These are phyloP conservation scores for Durio zibethinus DNA, from an alignment of 345 rosid species.

Conservation along the genomic window DNA sequence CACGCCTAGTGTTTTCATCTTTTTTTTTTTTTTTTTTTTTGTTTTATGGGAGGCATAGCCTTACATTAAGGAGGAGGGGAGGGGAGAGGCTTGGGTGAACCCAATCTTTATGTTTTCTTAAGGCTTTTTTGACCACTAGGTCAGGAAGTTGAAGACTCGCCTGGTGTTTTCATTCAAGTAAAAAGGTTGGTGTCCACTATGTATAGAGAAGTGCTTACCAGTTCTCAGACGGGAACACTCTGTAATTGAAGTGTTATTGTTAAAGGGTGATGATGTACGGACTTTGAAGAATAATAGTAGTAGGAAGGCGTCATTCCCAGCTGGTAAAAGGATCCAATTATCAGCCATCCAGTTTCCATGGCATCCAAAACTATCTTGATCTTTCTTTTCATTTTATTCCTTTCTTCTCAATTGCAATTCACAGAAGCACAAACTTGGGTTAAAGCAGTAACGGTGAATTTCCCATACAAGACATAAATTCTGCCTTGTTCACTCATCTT, in stretches of 20 bases:
- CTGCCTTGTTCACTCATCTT: constrained; percentile 22
- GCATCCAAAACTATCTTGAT: not conserved
- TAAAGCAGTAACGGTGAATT: constrained; percentile 12
- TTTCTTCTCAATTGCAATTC: not conserved
- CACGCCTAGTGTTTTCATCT: too few relatives aligned
- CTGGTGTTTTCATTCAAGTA: not conserved
- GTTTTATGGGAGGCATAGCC: too few relatives aligned
- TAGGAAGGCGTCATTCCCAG: not conserved
- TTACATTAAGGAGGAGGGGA: too few relatives aligned
- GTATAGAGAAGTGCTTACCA: too few relatives aligned
- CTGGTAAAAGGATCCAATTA: not conserved
- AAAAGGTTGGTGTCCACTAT: not conserved
- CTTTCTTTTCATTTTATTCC: not conserved
- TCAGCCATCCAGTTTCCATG: not conserved
- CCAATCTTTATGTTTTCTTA: too few relatives aligned
- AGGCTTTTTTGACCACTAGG: too few relatives aligned
- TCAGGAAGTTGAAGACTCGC: too few relatives aligned
- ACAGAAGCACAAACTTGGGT: constrained; percentile 10
- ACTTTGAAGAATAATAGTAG: not conserved
- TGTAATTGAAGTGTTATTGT: too few relatives aligned
- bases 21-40: too few relatives aligned
- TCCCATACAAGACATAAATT: constrained; percentile 7
- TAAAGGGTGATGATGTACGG: not conserved
- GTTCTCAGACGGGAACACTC: too few relatives aligned
- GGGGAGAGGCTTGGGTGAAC: too few relatives aligned